These are phyloP conservation scores for Trichoderma atroviride DNA, from an alignment of 2,329 filamentous ascomycete species.

Conservation along the genomic window DNA sequence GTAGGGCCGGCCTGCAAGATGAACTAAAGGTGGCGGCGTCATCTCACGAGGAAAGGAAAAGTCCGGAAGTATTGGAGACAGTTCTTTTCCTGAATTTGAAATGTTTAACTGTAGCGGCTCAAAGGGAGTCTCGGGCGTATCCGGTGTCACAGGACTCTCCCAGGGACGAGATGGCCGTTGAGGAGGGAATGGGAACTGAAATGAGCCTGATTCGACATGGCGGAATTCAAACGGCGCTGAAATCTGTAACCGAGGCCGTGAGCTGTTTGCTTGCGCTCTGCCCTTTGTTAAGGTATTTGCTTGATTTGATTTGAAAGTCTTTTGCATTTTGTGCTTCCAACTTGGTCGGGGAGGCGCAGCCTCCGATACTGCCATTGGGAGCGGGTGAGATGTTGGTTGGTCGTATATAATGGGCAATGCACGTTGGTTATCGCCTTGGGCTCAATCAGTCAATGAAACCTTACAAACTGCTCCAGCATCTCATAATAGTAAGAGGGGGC, in stretches of 20 bases:
- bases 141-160: constrained; percentile 35
- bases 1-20: constrained; percentile 39
- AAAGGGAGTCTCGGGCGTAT: constrained; percentile 42
- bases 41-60: constrained; percentile 48
- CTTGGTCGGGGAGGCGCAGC: constrained; percentile 28
- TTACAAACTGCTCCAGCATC: constrained; percentile 35
- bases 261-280: constrained; percentile 49
- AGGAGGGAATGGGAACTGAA: constrained; percentile 39
- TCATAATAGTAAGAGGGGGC: not conserved
- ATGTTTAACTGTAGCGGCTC: constrained; percentile 62
- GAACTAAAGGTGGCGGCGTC: constrained; percentile 45
- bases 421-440: constrained; percentile 37
- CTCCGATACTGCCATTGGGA: constrained; percentile 35
- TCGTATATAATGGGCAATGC: constrained; percentile 34
- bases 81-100: constrained; percentile 44
- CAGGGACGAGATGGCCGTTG: constrained; percentile 22
- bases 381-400: constrained; percentile 36
- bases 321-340: constrained; percentile 30
- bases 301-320: constrained; percentile 40
- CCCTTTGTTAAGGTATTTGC: constrained; percentile 51
- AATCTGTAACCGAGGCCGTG: constrained; percentile 58
- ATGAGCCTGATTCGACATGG: constrained; percentile 56
- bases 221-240: constrained; percentile 63
- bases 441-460: constrained; percentile 36
- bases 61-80: constrained; percentile 60